Percentiles rank a stretch among this genome's conserved stretches.
phyloP scores from a whole-genome alignment of 768 basidiomycete species.

The Tylopilus sp. region DNA sequence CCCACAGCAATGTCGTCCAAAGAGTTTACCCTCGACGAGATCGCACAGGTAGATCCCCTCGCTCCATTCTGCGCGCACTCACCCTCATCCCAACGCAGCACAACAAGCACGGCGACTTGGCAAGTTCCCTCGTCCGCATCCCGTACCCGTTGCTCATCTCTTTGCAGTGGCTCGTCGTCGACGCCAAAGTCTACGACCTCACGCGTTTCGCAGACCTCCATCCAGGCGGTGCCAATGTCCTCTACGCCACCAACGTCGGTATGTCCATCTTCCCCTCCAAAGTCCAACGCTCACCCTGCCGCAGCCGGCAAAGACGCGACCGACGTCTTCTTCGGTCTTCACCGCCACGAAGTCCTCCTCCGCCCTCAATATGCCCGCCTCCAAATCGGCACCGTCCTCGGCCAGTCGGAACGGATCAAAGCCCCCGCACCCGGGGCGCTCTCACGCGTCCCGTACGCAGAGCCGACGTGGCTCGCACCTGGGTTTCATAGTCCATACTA shows the following conservation, averaged over 20 bases:
- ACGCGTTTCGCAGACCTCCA: slow-evolving; percentile 81
- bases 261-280: background rate
- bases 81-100: slow-evolving; percentile 49
- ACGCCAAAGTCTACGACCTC: slow-evolving; percentile 79
- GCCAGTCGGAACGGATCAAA: slow-evolving; percentile 54
- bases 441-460: slow-evolving; percentile 79
- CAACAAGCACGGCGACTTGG: slow-evolving; percentile 81
- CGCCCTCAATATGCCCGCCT: slow-evolving; percentile 71
- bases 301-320: slow-evolving; percentile 74
- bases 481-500: slow-evolving; percentile 79
- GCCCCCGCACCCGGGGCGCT: slow-evolving; percentile 56
- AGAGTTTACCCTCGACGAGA: slow-evolving; percentile 44
- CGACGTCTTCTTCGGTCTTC: slow-evolving; percentile 79
- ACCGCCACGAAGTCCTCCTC: slow-evolving; percentile 75
- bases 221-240: slow-evolving; percentile 77
- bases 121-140: slow-evolving; percentile 31
- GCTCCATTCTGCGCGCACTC: background rate
- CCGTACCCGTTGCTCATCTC: background rate
- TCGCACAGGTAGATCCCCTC: slow-evolving; percentile 52
- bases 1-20: background rate
- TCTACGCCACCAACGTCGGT: slow-evolving; percentile 67
- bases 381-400: slow-evolving; percentile 59
- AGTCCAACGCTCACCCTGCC: background rate
- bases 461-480: slow-evolving; percentile 73
- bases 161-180: slow-evolving; percentile 74